Percentiles rank a stretch among this genome's conserved stretches.
Evolutionary conservation across 345 rosid species (phyloP).

Genomic region (Eucalyptus marginata): DNA sequence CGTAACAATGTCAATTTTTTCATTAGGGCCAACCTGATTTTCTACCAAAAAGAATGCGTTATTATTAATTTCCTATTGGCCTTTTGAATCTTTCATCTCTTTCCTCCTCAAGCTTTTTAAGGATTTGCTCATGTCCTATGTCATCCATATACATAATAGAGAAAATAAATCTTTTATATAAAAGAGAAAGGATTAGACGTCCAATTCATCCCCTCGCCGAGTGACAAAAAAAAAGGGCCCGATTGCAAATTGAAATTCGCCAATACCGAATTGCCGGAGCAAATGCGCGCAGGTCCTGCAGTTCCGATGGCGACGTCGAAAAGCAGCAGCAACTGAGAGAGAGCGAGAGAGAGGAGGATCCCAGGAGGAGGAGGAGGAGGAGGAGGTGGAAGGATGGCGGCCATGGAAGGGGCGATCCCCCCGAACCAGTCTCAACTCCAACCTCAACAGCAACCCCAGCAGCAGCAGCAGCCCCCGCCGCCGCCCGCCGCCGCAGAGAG

Average conservation of each 20-base stretch:
- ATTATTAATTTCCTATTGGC: neutral
- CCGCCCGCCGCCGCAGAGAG: constrained; percentile 32
- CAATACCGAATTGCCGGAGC: neutral
- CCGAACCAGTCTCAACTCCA: constrained; percentile 8
- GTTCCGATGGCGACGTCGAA: neutral
- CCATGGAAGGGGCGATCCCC: constrained; percentile 1
- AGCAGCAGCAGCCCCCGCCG: constrained; percentile 1
- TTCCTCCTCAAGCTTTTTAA: too few species aligned
- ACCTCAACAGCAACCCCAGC: neutral
- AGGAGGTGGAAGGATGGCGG: neutral
- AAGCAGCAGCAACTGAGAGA: neutral
- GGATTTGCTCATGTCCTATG: too few species aligned
- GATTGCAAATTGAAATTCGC: neutral
- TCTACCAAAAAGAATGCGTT: neutral
- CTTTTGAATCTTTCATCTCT: too few species aligned
- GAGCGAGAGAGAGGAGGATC: neutral
- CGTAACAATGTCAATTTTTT: too few species aligned
- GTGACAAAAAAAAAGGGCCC: neutral
- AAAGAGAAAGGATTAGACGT: neutral
- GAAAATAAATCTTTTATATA: neutral
- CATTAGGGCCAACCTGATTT: neutral
- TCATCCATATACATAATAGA: too few species aligned
- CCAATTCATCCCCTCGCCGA: neutral
- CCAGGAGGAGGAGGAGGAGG: neutral
- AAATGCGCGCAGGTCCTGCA: neutral